phyloP scores from a whole-genome alignment of 2,329 filamentous ascomycete species.

The Penicillium brevicompactum region DNA sequence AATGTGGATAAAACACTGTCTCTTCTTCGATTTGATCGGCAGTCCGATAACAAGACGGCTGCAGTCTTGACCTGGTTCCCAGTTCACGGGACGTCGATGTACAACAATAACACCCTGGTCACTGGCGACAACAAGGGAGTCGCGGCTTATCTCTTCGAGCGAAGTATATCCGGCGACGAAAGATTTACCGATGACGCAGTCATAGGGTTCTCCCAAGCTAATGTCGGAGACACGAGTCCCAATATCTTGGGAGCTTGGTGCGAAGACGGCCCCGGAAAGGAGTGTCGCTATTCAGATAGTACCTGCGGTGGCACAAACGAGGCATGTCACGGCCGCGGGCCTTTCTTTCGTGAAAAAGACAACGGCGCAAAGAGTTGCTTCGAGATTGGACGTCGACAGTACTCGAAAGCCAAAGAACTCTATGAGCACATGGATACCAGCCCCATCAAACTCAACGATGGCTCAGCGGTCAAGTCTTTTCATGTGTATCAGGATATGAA shows the following conservation, averaged over 20 bases:
- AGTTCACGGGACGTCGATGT: constrained; percentile 86
- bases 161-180: constrained; percentile 59
- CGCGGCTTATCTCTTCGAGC: constrained; percentile 81
- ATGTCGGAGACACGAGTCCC: constrained; percentile 86
- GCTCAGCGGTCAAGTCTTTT: constrained; percentile 73
- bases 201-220: constrained; percentile 89
- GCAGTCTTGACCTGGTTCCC: constrained; percentile 89
- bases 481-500: constrained; percentile 86
- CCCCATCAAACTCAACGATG: constrained; percentile 51
- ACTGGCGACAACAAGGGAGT: constrained; percentile 98
- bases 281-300: constrained; percentile 66
- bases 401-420: constrained; percentile 48
- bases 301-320: constrained; percentile 63
- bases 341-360: constrained; percentile 47
- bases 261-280: constrained; percentile 73
- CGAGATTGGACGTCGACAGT: constrained; percentile 52
- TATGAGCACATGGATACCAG: constrained; percentile 57
- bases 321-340: constrained; percentile 49
- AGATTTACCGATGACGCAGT: constrained; percentile 71
- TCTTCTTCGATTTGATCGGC: constrained; percentile 74
- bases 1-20: constrained; percentile 77
- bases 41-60: constrained; percentile 73
- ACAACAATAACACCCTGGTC: constrained; percentile 87
- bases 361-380: constrained; percentile 53
- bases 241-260: constrained; percentile 88